These are phyloP conservation scores for Fusarium sarcochroum DNA, from an alignment of 2,329 filamentous ascomycete species.

Conservation along the genomic window DNA sequence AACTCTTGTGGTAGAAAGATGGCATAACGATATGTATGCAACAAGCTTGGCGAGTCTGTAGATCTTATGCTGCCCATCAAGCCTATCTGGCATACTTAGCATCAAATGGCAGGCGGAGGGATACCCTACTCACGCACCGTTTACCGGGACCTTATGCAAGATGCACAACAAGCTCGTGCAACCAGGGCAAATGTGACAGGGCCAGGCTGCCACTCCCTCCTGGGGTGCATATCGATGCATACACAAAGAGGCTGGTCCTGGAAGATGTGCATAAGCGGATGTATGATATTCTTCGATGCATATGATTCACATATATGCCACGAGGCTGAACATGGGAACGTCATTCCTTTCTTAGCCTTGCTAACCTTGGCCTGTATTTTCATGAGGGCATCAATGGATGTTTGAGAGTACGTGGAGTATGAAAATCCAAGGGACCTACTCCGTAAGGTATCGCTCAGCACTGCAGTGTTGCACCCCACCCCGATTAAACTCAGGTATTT, in stretches of 20 bases:
- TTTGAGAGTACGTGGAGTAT: background rate
- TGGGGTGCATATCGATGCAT: slow-evolving; percentile 42
- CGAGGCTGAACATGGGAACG: slow-evolving; percentile 31
- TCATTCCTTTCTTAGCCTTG: background rate
- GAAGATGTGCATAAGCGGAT: slow-evolving; percentile 43
- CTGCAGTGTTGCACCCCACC: background rate
- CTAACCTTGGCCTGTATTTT: slow-evolving; percentile 1
- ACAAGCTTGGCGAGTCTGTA: slow-evolving; percentile 41
- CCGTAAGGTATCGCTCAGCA: background rate
- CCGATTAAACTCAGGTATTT: slow-evolving; percentile 4
- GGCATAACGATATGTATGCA: slow-evolving; percentile 13
- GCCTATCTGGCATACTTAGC: slow-evolving; percentile 26
- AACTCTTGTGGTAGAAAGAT: background rate
- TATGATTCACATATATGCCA: slow-evolving; percentile 38
- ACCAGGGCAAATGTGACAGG: slow-evolving; percentile 42
- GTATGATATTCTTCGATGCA: slow-evolving; percentile 37
- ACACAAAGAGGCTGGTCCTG: slow-evolving; percentile 35
- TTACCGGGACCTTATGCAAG: slow-evolving; percentile 47
- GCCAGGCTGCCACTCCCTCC: slow-evolving; percentile 39
- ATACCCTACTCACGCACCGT: slow-evolving; percentile 45
- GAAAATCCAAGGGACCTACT: no score
- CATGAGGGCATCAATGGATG: background rate
- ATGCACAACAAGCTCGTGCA: slow-evolving; percentile 47
- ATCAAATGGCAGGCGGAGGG: slow-evolving; percentile 35
- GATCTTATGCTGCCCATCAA: slow-evolving; percentile 47